Evolutionary conservation across 805 yeast species (phyloP).

Genomic region (Saccharomyces paradoxus): DNA sequence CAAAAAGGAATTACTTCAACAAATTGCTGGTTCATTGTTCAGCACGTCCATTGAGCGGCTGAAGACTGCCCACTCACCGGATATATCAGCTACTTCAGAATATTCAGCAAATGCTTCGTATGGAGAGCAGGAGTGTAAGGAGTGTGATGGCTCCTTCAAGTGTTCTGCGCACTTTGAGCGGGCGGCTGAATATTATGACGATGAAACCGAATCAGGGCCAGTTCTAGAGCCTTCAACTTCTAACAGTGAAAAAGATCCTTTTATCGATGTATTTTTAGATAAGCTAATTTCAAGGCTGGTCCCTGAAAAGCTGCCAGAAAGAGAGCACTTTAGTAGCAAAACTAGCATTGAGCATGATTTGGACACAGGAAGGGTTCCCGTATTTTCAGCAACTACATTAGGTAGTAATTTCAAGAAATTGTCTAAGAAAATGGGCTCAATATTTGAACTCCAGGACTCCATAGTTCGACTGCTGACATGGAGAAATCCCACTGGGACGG

Average conservation of each 20-base stretch:
- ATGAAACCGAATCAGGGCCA: background rate
- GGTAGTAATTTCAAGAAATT: conserved; percentile 50
- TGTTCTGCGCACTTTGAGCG: background rate
- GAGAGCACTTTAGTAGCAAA: conserved; percentile 35
- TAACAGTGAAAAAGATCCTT: conserved; percentile 34
- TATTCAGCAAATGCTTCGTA: conserved; percentile 5
- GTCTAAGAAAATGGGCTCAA: conserved; percentile 44
- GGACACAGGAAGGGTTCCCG: conserved; percentile 30
- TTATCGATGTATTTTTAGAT: conserved; percentile 51
- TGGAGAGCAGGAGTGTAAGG: background rate
- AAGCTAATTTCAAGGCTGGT: conserved; percentile 43
- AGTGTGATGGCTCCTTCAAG: background rate
- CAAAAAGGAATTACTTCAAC: conserved; percentile 27
- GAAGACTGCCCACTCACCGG: conserved; percentile 3
- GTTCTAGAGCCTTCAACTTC: background rate
- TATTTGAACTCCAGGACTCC: conserved; percentile 57
- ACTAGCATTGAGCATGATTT: conserved; percentile 18
- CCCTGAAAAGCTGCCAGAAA: conserved; percentile 42
- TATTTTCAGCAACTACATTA: conserved; percentile 49
- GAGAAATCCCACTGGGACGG: conserved; percentile 65
- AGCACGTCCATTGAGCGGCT: conserved; percentile 37
- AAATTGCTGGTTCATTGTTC: conserved; percentile 38
- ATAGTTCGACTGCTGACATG: conserved; percentile 57
- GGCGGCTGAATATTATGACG: background rate
- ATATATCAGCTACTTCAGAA: conserved; percentile 1